Percentiles rank a stretch among this genome's conserved stretches.
These are phyloP conservation scores for Graphilbum sp. DNA, from an alignment of 2,329 filamentous ascomycete species.

Conservation along the genomic window DNA sequence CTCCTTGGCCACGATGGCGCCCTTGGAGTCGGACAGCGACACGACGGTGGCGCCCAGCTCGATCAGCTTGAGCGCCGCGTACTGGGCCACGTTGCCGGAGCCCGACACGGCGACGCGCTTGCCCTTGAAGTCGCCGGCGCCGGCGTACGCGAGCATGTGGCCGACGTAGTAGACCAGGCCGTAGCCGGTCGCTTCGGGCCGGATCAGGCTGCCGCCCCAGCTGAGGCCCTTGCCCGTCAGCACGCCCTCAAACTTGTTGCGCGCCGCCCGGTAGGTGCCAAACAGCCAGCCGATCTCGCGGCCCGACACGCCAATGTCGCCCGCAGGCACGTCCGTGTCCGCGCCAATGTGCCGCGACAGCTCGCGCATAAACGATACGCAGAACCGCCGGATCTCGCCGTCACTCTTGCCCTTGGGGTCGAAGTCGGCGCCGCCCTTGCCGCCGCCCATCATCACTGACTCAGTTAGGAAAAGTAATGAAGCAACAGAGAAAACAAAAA, in stretches of 20 bases:
- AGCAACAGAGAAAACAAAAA: too few species aligned
- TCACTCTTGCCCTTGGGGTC: slow-evolving; percentile 98
- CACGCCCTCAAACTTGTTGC: slow-evolving; percentile 88
- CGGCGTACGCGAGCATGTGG: slow-evolving; percentile 88
- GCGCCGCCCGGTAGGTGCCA: slow-evolving; percentile 76
- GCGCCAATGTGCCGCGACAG: slow-evolving; percentile 91
- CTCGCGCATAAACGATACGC: slow-evolving; percentile 89
- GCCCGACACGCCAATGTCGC: slow-evolving; percentile 86
- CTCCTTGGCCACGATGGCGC: slow-evolving; percentile 59
- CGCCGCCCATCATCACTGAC: slow-evolving; percentile 85
- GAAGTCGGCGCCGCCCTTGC: slow-evolving; percentile 95
- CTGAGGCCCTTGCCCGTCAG: slow-evolving; percentile 86
- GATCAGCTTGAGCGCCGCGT: slow-evolving; percentile 88
- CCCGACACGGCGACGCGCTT: slow-evolving; percentile 94
- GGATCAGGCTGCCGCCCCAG: slow-evolving; percentile 90
- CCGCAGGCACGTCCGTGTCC: slow-evolving; percentile 89
- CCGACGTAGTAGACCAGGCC: slow-evolving; percentile 93
- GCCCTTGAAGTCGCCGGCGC: slow-evolving; percentile 70
- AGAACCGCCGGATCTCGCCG: slow-evolving; percentile 95
- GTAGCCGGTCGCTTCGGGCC: slow-evolving; percentile 87
- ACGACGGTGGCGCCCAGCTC: slow-evolving; percentile 88
- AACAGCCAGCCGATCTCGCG: slow-evolving; percentile 94
- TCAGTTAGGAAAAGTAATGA: neutral
- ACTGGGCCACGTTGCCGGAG: slow-evolving; percentile 95
- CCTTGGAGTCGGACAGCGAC: slow-evolving; percentile 87